Conservation (phyloP, 495 filamentous ascomycete species). For the Daldinia decipiens region DNA sequence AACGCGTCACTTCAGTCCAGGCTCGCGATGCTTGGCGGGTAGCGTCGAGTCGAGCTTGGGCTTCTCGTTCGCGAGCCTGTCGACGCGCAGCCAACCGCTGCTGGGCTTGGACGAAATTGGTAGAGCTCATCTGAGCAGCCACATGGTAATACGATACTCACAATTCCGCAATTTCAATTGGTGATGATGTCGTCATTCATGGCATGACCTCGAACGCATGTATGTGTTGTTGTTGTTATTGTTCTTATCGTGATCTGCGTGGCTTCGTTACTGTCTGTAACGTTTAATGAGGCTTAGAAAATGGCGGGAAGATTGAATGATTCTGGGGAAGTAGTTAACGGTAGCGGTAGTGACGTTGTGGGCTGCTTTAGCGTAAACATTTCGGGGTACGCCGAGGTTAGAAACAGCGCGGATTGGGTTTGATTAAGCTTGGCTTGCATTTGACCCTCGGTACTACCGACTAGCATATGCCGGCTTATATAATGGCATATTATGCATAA, state of each 20-base stretch:
- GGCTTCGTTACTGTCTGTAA: constrained; percentile 15
- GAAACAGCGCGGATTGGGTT: constrained; percentile 20
- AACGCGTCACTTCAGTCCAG: constrained; percentile 63
- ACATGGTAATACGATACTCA: constrained; percentile 25
- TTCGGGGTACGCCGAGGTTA: constrained; percentile 45
- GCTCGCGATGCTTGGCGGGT: constrained; percentile 68
- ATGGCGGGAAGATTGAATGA: constrained; percentile 12
- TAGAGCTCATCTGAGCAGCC: constrained; percentile 68
- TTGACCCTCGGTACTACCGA: constrained; percentile 36
- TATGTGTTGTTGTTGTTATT: constrained; percentile 16
- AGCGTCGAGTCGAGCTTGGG: constrained; percentile 64
- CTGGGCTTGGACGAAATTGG: constrained; percentile 87
- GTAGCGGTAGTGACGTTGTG: constrained; percentile 37
- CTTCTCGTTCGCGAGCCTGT: constrained; percentile 71
- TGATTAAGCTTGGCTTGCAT: constrained; percentile 16
- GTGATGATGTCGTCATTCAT: constrained; percentile 21
- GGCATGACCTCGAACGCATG: constrained; percentile 16
- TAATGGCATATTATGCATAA: neutral
- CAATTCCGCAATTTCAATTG: constrained; percentile 1
- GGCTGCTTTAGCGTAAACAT: constrained; percentile 9
- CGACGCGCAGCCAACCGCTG: constrained; percentile 83
- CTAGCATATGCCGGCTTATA: constrained; percentile 6
- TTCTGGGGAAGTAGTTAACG: constrained; percentile 16
- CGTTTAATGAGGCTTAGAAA: constrained; percentile 45
- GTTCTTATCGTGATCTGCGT: neutral